These are phyloP conservation scores for Psilocybe cyanescens DNA, from an alignment of 768 basidiomycete species.

Conservation along the genomic window DNA sequence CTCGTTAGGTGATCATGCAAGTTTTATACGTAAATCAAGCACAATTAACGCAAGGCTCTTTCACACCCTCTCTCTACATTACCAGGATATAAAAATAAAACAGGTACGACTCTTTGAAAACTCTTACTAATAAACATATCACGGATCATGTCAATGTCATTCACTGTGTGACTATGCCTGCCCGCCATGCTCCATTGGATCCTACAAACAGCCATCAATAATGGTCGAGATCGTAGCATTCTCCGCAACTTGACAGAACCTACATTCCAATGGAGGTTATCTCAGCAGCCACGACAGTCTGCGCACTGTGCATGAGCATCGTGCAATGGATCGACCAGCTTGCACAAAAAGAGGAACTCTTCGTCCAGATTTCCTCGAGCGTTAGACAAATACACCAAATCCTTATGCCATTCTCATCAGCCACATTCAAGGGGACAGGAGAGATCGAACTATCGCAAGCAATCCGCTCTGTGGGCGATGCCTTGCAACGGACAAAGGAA, in stretches of 20 bases:
- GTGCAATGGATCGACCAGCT: constrained; percentile 9
- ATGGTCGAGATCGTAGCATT: background rate
- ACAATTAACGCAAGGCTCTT: too few relatives aligned
- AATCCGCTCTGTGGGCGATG: constrained; percentile 6
- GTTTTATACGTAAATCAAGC: too few relatives aligned
- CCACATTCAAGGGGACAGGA: background rate
- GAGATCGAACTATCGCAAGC: constrained; percentile 1
- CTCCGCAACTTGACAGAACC: background rate
- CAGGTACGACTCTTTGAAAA: too few relatives aligned
- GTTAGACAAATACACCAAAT: constrained; percentile 7
- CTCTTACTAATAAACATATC: too few relatives aligned
- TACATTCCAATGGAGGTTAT: constrained; percentile 6
- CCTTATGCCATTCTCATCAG: constrained; percentile 2
- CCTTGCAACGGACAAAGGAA: constrained; percentile 7
- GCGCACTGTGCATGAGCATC: constrained; percentile 5
- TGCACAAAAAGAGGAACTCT: background rate
- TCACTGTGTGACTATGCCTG: too few relatives aligned
- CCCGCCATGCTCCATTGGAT: background rate
- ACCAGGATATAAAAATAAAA: too few relatives aligned
- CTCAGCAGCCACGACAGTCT: constrained; percentile 7
- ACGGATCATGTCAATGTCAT: too few relatives aligned
- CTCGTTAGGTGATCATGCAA: too few relatives aligned
- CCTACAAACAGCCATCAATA: background rate
- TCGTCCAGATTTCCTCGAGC: constrained; percentile 3
- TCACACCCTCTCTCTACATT: too few relatives aligned